Evolutionary conservation across 305 asterid genomes (phyloP).

Genomic region (Andrographis paniculata): DNA sequence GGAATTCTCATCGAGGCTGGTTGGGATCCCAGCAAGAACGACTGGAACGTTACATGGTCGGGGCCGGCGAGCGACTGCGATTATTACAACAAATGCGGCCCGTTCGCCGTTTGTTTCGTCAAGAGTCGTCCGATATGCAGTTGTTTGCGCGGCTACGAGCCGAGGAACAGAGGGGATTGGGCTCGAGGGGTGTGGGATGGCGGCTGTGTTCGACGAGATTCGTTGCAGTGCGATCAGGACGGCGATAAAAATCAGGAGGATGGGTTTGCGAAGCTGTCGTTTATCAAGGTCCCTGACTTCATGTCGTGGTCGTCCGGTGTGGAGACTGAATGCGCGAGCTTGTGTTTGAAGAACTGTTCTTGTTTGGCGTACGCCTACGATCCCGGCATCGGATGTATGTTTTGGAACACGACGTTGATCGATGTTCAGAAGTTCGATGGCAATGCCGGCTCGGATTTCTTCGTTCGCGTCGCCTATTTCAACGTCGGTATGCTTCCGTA

Average conservation of each 20-base stretch:
- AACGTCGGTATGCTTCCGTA: constrained; percentile 24
- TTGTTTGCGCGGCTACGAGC: constrained; percentile 41
- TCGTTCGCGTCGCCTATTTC: constrained; percentile 28
- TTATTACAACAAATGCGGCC: constrained; percentile 39
- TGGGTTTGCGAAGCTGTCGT: constrained; percentile 27
- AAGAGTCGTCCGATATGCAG: constrained; percentile 29
- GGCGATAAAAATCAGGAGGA: constrained; percentile 24
- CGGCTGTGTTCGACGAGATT: constrained; percentile 39
- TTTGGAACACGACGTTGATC: constrained; percentile 25
- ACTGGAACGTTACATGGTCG: constrained; percentile 31
- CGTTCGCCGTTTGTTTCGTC: constrained; percentile 30
- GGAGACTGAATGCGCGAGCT: constrained; percentile 25
- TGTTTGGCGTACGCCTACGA: constrained; percentile 42
- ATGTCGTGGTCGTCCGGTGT: constrained; percentile 1
- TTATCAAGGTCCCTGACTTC: constrained; percentile 41
- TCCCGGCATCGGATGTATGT: constrained; percentile 29
- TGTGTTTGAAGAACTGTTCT: constrained; percentile 33
- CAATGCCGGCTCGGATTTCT: constrained; percentile 25
- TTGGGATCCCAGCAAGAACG: constrained; percentile 20
- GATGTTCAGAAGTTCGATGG: constrained; percentile 24
- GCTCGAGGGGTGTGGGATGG: constrained; percentile 37
- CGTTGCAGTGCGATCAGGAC: constrained; percentile 29
- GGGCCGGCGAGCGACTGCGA: constrained; percentile 31
- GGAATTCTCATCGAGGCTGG: constrained; percentile 20
- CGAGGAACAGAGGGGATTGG: constrained; percentile 27